These are phyloP conservation scores for Nitzschia putrida DNA, from an alignment of 108 stramenopile species.

Conservation along the genomic window DNA sequence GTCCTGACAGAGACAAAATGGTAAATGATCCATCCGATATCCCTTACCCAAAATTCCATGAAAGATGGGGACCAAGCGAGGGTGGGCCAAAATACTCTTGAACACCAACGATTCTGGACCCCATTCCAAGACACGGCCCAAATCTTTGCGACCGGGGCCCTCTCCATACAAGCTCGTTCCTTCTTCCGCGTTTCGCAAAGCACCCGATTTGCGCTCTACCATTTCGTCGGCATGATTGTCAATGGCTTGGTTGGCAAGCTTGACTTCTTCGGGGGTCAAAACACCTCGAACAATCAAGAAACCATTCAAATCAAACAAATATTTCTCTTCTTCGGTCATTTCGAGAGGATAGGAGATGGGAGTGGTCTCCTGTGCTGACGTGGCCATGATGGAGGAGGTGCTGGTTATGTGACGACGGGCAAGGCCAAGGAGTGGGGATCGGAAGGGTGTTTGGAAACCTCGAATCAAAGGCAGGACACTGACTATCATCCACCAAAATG, in stretches of 20 bases:
- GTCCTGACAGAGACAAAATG: slow-evolving; percentile 82
- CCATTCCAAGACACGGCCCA: slow-evolving; percentile 89
- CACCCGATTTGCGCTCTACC: slow-evolving; percentile 62
- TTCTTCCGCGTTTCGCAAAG: slow-evolving; percentile 72
- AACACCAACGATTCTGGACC: slow-evolving; percentile 75
- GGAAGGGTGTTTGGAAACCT: no score
- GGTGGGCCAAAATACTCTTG: slow-evolving; percentile 82
- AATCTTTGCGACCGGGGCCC: slow-evolving; percentile 82
- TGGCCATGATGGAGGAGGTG: no score
- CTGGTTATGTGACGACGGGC: no score
- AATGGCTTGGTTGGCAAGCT: slow-evolving; percentile 73
- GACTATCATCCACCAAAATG: no score
- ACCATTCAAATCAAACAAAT: slow-evolving; percentile 92
- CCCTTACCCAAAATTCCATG: slow-evolving; percentile 87
- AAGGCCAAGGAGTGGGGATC: no score
- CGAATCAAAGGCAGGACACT: no score
- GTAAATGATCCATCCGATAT: slow-evolving; percentile 91
- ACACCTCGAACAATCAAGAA: slow-evolving; percentile 82
- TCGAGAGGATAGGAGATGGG: slow-evolving; percentile 42
- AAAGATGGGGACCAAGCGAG: slow-evolving; percentile 81
- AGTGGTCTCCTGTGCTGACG: no score
- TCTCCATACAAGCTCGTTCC: slow-evolving; percentile 70
- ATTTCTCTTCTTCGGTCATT: slow-evolving; percentile 85
- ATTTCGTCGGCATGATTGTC: slow-evolving; percentile 68
- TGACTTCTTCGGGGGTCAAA: slow-evolving; percentile 76